Evolutionary conservation across 1,284 basidiomycete genomes (phyloP), one percentile per base, ranked within the genome.

Genomic region (Apiotrichum veenhuisii): DNA sequence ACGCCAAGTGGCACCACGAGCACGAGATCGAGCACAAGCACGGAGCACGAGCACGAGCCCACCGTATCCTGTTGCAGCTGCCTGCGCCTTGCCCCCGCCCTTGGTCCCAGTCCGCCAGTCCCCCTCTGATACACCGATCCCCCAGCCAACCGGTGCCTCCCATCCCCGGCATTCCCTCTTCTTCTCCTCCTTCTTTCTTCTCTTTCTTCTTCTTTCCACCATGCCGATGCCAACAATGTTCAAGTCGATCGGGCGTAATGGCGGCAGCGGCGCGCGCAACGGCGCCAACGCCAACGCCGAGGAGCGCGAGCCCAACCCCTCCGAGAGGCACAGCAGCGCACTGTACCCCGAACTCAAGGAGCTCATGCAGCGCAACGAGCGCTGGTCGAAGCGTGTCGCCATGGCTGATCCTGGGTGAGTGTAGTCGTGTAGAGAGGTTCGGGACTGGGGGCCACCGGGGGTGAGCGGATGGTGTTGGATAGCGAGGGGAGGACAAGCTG

Each of bases 281-380:
- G 27, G 34, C 47, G 22, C n/a, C 20, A 33, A 37, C 44, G 18
- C 40, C 27, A n/a, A 17, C 48, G 27, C 23, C 26, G 40, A 17
- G 14, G 34, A 30, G 38, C n/a, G n/a, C 34, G 49, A 55, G 42
- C 38, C 45, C 30, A 30, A 51, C 26, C 42, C 55, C 17, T 45
- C 49, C 10, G 37, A 40, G 27, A 52, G 51, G 48, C 57, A 58
- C 52, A 26, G 48, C 4, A 46, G 42, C 12, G 20, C 37, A n/a
- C 36, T 45, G 37, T 54, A 58, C 45, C 57, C 57, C 48, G 57
- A 58, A 40, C 57, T 58, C 34, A 48, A 57, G 40, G 58, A 60
- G 53, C 62, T 63, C 55, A 60, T 63, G 54, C 44, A 55, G 30
- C 55, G 58, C 30, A 63, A 63, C 48, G 46, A 50, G 30, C 58